A percentile compares a stretch with the other conserved stretches of the same genome.
Conservation (phyloP, 176 grass and related monocot genomes). For the Cymbopogon citratus region DNA sequence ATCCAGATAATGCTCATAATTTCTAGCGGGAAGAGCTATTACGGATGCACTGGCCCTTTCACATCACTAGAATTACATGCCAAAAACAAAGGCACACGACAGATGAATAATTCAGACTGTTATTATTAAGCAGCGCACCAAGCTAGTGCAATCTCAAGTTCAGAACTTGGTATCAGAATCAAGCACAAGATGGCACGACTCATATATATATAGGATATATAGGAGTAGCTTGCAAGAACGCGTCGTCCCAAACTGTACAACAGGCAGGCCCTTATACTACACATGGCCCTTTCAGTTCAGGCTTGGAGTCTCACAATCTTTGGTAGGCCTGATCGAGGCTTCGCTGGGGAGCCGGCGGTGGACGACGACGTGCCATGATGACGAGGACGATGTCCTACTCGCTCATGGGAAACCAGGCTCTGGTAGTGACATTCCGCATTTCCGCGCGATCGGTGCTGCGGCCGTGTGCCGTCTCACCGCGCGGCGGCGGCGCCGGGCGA, state of each 20-base stretch:
- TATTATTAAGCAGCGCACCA: too few species aligned
- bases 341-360: neutral
- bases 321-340: too few species aligned
- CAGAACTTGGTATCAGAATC: neutral
- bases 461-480: neutral
- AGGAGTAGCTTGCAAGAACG: neutral
- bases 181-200: neutral
- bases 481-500: constrained; percentile 13
- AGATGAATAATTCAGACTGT: neutral
- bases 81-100: neutral
- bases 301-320: neutral
- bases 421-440: neutral
- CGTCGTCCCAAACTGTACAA: constrained; percentile 13
- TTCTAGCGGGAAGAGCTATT: neutral
- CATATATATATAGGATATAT: neutral
- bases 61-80: neutral
- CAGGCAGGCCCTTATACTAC: neutral
- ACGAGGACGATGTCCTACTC: neutral
- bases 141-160: neutral
- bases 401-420: neutral
- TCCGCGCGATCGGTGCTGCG: neutral
- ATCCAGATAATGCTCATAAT: neutral
- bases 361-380: constrained; percentile 13
- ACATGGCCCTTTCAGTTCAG: neutral
- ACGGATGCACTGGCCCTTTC: neutral